Conservation (phyloP, 2,329 filamentous ascomycete genomes). For the Botrytis cinerea region DNA sequence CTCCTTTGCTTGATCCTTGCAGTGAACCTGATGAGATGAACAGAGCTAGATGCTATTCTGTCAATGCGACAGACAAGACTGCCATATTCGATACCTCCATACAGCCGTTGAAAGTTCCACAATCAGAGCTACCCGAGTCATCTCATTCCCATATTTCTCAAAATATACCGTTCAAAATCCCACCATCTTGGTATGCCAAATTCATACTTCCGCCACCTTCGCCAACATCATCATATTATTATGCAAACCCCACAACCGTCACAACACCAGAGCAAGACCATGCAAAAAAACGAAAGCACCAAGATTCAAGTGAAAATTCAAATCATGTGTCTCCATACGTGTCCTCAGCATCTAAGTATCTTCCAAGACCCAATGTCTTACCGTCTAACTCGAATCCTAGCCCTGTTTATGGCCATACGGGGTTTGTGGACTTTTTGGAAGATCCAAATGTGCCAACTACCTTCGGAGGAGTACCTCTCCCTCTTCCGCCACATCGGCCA, state of each 20-base stretch:
- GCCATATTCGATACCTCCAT: not conserved
- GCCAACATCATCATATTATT: not conserved
- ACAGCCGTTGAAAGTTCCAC: not conserved
- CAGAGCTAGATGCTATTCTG: not conserved
- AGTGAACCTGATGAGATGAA: not conserved
- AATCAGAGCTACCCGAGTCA: not conserved
- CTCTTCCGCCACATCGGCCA: conserved; percentile 11
- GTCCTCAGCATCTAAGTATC: not conserved
- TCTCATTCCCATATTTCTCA: not conserved
- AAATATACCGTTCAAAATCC: conserved; percentile 11
- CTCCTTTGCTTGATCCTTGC: not conserved
- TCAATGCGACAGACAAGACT: not conserved
- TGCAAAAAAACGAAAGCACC: conserved; percentile 12
- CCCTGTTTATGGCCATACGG: not conserved
- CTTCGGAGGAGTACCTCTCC: conserved; percentile 5
- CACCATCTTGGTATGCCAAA: not conserved
- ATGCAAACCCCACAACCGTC: not conserved
- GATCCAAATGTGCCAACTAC: conserved; percentile 17
- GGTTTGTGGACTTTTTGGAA: conserved; percentile 21
- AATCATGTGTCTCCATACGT: not conserved
- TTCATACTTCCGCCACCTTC: conserved; percentile 7
- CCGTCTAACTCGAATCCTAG: not conserved
- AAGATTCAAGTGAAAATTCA: not conserved
- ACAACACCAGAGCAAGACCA: not conserved
- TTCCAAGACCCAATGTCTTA: not conserved